Base-by-base conservation (phyloP, 805 yeast species). In the Candida pini region DNA sequence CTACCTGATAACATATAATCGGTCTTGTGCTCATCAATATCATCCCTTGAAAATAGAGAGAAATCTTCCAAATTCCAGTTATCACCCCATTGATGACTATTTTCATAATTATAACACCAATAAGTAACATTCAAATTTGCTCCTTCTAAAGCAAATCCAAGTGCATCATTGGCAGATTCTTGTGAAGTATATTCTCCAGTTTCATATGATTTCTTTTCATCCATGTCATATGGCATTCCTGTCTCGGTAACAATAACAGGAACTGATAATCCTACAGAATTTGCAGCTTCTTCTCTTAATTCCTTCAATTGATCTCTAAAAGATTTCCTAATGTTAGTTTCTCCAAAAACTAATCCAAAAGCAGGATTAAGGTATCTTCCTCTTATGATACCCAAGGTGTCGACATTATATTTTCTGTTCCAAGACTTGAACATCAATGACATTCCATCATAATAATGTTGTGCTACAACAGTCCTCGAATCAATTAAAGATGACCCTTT, bases 161-260 rank as follows among this genome's bases (percentile, higher is more conserved):
- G 55, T 0, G 96, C 95, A 60, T 90, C 97, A 53, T 85, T 63
- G 0, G 97, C 96, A 6, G 72, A 63, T 2, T 81, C 81, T 53
- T 92, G 98, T 9, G 85, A 69, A 8, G 67, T 58, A 56, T 76
- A 92, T 41, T 76, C 74, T 2, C 89, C 88, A 38, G 66, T 67
- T 1, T 57, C 55, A 52, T 74, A 90, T 0, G 96, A 83, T 31
- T 61, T 65, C 52, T 83, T 85, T 39, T 75, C 68, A 57, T 90
- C 89, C 96, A 90, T 85, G 56, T 92, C 96, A 56, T 81, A 86
- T 3, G 98, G 97, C 81, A 90, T 86, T 5, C 98, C 98, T n/a
- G 90, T 88, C 57, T 90, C 98, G 1, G 95, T 76, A 69, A 92
- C 78, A 16, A 90, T 60, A 8, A 82, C 71, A 0, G 97, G 96